phyloP scores from a whole-genome alignment of 495 filamentous ascomycete genomes.

The Hypoxylon rickii region DNA sequence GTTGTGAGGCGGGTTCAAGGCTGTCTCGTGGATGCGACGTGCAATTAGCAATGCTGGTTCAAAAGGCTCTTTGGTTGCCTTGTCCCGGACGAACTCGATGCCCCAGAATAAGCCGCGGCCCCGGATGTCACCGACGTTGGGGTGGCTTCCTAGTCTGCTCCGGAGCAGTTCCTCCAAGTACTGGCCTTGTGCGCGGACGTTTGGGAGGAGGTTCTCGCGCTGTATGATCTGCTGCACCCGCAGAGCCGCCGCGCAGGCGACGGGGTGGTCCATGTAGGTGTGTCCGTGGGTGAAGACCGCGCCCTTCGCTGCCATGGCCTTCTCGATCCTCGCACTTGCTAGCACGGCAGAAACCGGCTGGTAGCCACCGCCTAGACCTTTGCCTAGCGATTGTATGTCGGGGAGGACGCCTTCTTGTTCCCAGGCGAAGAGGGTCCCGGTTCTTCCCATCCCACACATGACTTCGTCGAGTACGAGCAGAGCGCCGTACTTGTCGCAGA shows the following conservation, averaged over 20 bases:
- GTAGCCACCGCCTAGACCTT: conserved; percentile 65
- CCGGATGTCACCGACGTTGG: conserved; percentile 67
- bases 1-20: conserved; percentile 54
- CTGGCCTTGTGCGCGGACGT: conserved; percentile 56
- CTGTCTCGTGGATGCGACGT: conserved; percentile 58
- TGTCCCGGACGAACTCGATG: conserved; percentile 62
- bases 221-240: conserved; percentile 63
- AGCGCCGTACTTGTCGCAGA: conserved; percentile 75
- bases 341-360: conserved; percentile 61
- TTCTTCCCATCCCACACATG: conserved; percentile 78
- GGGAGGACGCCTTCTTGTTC: conserved; percentile 60
- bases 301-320: conserved; percentile 47
- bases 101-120: conserved; percentile 68
- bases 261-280: conserved; percentile 66
- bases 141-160: conserved; percentile 49
- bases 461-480: conserved; percentile 78
- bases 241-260: conserved; percentile 63
- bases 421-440: conserved; percentile 71
- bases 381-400: conserved; percentile 63
- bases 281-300: conserved; percentile 60
- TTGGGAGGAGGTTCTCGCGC: conserved; percentile 58
- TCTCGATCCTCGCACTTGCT: conserved; percentile 56
- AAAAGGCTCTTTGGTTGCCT: conserved; percentile 53
- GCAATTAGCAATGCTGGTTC: conserved; percentile 46
- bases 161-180: conserved; percentile 53